These are phyloP conservation scores for Solanum neorickii DNA, from an alignment of 257 asterid genomes.

Conservation along the genomic window DNA sequence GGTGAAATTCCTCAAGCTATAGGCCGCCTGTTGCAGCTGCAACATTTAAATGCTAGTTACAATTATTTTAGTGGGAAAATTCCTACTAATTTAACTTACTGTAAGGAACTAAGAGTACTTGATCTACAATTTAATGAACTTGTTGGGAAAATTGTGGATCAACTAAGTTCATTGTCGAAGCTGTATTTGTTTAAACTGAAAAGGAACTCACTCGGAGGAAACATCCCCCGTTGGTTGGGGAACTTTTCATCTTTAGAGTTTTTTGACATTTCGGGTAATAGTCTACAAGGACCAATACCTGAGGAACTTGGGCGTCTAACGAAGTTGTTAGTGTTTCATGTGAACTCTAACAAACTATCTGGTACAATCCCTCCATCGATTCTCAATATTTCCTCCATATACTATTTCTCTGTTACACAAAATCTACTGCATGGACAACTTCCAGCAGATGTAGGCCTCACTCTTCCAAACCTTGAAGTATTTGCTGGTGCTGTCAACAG, in stretches of 20 bases:
- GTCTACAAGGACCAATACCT: conserved; percentile 10
- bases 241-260: neutral
- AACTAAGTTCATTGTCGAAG: conserved; percentile 3
- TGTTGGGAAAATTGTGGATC: conserved; percentile 1
- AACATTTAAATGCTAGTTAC: neutral
- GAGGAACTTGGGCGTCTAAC: neutral
- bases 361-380: conserved; percentile 9
- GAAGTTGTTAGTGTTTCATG: neutral
- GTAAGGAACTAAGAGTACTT: conserved; percentile 9
- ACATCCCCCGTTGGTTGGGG: conserved; percentile 9
- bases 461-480: conserved; percentile 7
- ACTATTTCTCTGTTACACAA: neutral
- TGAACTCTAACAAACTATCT: conserved; percentile 1
- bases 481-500: conserved; percentile 9
- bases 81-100: conserved; percentile 7
- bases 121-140: neutral
- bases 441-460: conserved; percentile 8
- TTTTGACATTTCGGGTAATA: neutral
- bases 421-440: conserved; percentile 9
- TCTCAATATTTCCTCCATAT: conserved; percentile 7
- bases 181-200: neutral
- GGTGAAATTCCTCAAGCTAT: conserved; percentile 13
- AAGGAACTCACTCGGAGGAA: conserved; percentile 2
- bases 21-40: conserved; percentile 4
- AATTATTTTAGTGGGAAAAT: conserved; percentile 6